Percentiles rank a stretch among this genome's conserved stretches.
These are phyloP conservation scores for Tagetes patula DNA, from an alignment of 129 eudicot species.

Conservation along the genomic window DNA sequence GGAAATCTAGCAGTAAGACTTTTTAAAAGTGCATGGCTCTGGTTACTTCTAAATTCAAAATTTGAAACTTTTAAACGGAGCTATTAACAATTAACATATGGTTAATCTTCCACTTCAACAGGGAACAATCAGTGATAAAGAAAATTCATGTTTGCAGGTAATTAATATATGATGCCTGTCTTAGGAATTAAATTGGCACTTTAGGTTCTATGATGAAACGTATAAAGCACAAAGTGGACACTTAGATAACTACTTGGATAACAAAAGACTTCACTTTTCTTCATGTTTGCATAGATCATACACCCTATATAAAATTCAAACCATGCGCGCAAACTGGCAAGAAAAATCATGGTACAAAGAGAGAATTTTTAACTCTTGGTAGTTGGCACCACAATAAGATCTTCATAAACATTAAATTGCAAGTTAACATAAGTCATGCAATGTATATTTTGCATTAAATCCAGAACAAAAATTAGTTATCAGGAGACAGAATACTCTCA, in stretches of 20 bases:
- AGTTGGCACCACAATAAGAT: slow-evolving; percentile 17
- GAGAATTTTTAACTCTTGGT: neutral
- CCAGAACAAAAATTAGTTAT: neutral
- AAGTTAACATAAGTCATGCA: slow-evolving; percentile 12
- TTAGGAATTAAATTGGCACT: neutral
- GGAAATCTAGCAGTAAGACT: slow-evolving; percentile 10
- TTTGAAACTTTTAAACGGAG: neutral
- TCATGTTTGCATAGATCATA: slow-evolving; percentile 12
- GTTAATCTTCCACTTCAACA: neutral
- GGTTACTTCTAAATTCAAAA: slow-evolving; percentile 5
- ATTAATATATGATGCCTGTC: neutral
- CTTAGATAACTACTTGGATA: neutral
- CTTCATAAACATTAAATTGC: neutral
- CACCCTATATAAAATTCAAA: slow-evolving; percentile 7
- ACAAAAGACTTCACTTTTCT: slow-evolving; percentile 4
- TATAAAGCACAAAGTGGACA: neutral
- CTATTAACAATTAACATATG: neutral
- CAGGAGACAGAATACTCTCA: slow-evolving; percentile 9
- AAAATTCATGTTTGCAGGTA: neutral
- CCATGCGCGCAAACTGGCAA: slow-evolving; percentile 12
- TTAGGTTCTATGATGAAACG: slow-evolving; percentile 1
- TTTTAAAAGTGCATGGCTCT: neutral
- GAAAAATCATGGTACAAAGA: neutral
- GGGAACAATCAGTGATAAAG: slow-evolving; percentile 5
- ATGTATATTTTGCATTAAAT: neutral